These are phyloP conservation scores for Candida montana DNA, from an alignment of 805 yeast genomes.

Conservation along the genomic window DNA sequence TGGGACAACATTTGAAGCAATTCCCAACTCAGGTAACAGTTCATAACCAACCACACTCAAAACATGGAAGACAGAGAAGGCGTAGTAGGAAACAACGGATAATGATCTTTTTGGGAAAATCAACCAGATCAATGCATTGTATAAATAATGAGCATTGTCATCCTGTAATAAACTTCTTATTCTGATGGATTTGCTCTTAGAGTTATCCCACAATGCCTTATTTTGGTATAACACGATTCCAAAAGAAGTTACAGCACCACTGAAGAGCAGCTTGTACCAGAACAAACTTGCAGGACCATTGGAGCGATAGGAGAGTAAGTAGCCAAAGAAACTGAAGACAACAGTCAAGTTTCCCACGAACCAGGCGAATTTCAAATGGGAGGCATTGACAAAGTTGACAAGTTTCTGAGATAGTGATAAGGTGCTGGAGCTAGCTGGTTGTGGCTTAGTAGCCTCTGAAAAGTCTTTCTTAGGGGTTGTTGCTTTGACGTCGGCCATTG, in stretches of 20 bases:
- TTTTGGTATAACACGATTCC: conserved; percentile 68
- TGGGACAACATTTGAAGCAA: conserved; percentile 22
- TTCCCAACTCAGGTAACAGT: conserved; percentile 54
- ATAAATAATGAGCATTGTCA: conserved; percentile 71
- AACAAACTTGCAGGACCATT: conserved; percentile 30
- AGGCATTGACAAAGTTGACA: conserved; percentile 7
- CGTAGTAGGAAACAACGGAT: conserved; percentile 65
- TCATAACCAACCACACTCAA: conserved; percentile 62
- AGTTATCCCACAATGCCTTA: conserved; percentile 26
- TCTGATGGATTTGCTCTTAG: conserved; percentile 21
- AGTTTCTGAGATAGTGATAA: background rate
- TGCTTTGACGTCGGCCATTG: background rate
- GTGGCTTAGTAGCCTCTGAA: conserved; percentile 1
- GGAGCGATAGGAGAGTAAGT: conserved; percentile 30
- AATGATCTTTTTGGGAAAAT: conserved; percentile 54
- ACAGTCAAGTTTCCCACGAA: conserved; percentile 55
- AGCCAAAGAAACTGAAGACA: conserved; percentile 35
- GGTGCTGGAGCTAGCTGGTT: background rate
- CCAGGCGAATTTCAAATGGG: conserved; percentile 68
- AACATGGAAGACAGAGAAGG: conserved; percentile 79
- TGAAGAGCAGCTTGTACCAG: conserved; percentile 55
- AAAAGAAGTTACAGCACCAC: conserved; percentile 68
- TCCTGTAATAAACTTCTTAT: conserved; percentile 38
- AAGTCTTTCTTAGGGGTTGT: background rate
- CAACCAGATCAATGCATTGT: conserved; percentile 49